Base-by-base conservation (phyloP, 1,284 basidiomycete genomes). In the Trametes hirsuta region DNA sequence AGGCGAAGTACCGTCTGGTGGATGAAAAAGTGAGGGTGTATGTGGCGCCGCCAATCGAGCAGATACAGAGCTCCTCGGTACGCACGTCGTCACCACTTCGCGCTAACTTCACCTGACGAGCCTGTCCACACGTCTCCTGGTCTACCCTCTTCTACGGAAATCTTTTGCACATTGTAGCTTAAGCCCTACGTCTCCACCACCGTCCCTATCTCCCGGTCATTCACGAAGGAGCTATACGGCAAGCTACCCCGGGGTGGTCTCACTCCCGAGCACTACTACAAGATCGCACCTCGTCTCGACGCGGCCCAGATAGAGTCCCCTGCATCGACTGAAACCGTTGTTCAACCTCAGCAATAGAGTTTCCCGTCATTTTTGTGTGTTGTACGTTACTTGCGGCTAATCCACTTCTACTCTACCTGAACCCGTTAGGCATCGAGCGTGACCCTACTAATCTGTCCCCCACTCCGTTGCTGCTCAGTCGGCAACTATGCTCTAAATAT, bases 21-120 rank as follows among this genome's bases (percentile, higher is more conserved):
- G 94, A 95, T 67, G 87, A 90, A 70, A 84, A 90, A 76, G 93
- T 95, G 35, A 82, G 93, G 65, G 86, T 91, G 46, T 96, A 87
- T 66, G 88, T 96, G 47, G 90, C 91, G 12, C 94, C 94, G 1
- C 84, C 86, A 1, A 72, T 91, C 36, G 80, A 86, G 63, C 83
- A 85, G 35, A 86, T 94, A 56, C 75, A 81, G 41, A 79, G 75
- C 34, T 86, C 86, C 35, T 76, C 81, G 45, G 91, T 93, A 69
- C 68, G 90, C 78, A 22, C 51, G 21, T 21, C 46, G 34, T 42
- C 41, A 34, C 22, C 9, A 22, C 14, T 35, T 34, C 36, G 8
- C 47, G 15, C 25, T n/a, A 9, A 10, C 15, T 24, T 53, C 18
- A 21, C 21, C 18, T 48, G 40, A 49, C 47, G 18, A 6, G 8